phyloP scores from a whole-genome alignment of 805 yeast species.

The Clavispora phyllophila region DNA sequence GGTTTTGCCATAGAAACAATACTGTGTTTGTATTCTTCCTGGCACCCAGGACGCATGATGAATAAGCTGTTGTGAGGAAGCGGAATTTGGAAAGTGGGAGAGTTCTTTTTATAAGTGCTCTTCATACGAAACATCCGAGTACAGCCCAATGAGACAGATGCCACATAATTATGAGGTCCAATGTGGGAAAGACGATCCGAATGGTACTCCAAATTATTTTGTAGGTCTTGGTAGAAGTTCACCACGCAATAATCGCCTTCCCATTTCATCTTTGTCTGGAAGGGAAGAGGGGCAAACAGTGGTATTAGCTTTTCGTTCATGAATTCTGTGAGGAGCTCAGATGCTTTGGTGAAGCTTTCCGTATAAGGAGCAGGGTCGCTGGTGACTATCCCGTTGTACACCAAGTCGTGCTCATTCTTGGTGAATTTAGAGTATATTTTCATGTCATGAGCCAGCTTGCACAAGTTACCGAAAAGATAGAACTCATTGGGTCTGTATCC shows the following conservation, averaged over 20 bases:
- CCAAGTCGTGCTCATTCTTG: conserved; percentile 15
- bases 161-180: conserved; percentile 69
- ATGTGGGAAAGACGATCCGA: conserved; percentile 67
- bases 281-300: conserved; percentile 28
- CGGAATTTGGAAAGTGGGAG: conserved; percentile 46
- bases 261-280: conserved; percentile 44
- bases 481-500: conserved; percentile 44
- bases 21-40: conserved; percentile 68
- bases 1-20: conserved; percentile 42
- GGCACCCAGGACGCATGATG: conserved; percentile 76
- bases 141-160: conserved; percentile 64
- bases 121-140: conserved; percentile 63
- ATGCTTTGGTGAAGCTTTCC: conserved; percentile 37
- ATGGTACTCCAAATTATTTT: conserved; percentile 64
- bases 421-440: conserved; percentile 16
- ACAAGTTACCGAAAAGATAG: conserved; percentile 57
- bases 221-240: conserved; percentile 48
- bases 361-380: conserved; percentile 28
- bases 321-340: conserved; percentile 35
- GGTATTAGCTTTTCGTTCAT: conserved; percentile 29
- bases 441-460: conserved; percentile 53
- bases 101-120: conserved; percentile 30
- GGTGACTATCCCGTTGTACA: conserved; percentile 40
- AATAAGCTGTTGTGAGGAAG: conserved; percentile 66
- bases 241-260: conserved; percentile 48